These are phyloP conservation scores for Luzula sylvatica DNA, from an alignment of 176 grass and related monocot genomes.

Conservation along the genomic window DNA sequence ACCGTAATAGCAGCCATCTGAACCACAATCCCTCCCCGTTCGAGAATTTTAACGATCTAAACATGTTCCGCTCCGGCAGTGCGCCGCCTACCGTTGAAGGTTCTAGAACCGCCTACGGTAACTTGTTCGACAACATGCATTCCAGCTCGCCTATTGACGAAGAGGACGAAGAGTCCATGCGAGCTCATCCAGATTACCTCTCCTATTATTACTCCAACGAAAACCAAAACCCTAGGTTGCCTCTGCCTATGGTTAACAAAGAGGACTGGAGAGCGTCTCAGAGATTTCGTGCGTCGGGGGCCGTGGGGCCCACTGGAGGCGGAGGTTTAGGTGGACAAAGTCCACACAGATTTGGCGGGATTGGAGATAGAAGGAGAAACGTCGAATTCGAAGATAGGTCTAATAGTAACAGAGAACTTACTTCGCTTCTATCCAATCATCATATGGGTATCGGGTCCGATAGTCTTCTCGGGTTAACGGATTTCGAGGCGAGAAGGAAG, in stretches of 20 bases:
- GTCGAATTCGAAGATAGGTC: neutral
- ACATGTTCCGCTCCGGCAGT: constrained; percentile 69
- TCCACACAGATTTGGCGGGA: constrained; percentile 27
- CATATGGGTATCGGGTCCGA: constrained; percentile 45
- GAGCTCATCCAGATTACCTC: constrained; percentile 65
- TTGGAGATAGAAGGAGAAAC: constrained; percentile 48
- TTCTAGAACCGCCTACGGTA: constrained; percentile 41
- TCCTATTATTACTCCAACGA: constrained; percentile 84
- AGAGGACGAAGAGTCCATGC: constrained; percentile 62
- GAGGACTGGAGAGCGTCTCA: constrained; percentile 78
- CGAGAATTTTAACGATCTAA: constrained; percentile 57
- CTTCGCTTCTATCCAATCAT: constrained; percentile 56
- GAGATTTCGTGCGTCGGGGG: constrained; percentile 31
- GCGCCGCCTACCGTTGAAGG: constrained; percentile 86
- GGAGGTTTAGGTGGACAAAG: constrained; percentile 1
- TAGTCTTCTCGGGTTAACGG: constrained; percentile 50
- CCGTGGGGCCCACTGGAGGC: constrained; percentile 3
- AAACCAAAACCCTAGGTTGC: constrained; percentile 81
- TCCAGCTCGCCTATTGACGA: constrained; percentile 27
- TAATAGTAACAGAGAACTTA: constrained; percentile 22
- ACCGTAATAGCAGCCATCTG: constrained; percentile 40
- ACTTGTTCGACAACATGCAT: constrained; percentile 37
- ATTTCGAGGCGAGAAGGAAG: constrained; percentile 39
- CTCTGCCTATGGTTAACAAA: constrained; percentile 56
- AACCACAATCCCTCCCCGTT: constrained; percentile 7